Percentiles rank a stretch among this genome's conserved stretches.
Conservation (phyloP, 1,139 yeast genomes). For the Arxiozyma telluris region DNA sequence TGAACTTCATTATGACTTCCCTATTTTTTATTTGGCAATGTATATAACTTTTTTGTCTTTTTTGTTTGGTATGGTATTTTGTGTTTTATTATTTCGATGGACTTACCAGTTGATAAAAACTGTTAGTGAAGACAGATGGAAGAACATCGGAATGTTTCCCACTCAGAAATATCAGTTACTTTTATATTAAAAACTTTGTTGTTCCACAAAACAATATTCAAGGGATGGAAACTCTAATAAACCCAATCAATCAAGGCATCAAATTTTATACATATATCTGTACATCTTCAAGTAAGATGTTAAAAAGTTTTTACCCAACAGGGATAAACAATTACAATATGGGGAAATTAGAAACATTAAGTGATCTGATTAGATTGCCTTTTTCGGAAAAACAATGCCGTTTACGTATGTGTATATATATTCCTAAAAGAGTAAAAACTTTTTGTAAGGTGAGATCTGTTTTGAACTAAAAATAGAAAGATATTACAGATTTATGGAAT, state of each 20-base stretch:
- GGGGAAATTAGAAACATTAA: not conserved
- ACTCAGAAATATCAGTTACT: not conserved
- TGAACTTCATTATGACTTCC: not conserved
- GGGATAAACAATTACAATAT: not conserved
- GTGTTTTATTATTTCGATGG: not conserved
- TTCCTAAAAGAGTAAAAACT: not conserved
- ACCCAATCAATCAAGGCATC: not conserved
- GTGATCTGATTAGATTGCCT: not conserved
- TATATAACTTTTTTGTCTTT: no score
- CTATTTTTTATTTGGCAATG: no score
- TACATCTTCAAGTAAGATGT: not conserved
- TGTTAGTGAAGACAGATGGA: not conserved
- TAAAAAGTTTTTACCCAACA: no score
- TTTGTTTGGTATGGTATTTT: not conserved
- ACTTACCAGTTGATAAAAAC: not conserved
- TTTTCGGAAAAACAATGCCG: not conserved
- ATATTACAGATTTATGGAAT: no score
- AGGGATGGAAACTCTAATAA: no score
- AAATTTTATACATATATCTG: not conserved
- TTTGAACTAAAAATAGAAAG: not conserved
- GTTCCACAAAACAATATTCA: not conserved
- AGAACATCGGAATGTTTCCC: not conserved
- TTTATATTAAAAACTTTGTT: not conserved
- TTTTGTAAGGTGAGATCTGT: not conserved
- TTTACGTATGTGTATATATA: not conserved